Base-by-base conservation (phyloP, 2,329 filamentous ascomycete genomes). In the Huntiella omanensis region DNA sequence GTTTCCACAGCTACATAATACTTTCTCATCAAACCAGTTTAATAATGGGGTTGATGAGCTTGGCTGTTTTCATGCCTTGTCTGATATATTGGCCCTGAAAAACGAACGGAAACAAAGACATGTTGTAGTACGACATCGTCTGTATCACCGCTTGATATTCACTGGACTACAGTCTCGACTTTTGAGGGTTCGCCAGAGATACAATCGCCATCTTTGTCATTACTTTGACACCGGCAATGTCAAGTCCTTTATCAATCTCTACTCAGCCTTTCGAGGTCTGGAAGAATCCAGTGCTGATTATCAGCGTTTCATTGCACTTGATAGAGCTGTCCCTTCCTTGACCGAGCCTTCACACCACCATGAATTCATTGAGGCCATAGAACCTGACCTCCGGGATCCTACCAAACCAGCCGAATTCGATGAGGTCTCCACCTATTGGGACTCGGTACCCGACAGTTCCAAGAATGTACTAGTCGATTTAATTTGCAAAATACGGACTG, bases 91-190 rank as follows among this genome's bases (percentile, higher is more conserved):
- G 53, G 76, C 81, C 51, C 66, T 86, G 51, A 81, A 81, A 58
- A 81, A 78, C 56, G 85, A 86, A 59, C 83, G 88, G 62, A 79
- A 84, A 67, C 80, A 80, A 67, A 82, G 83, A 67, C 75, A 81
- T 62, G 69, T 73, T 53, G 78, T 80, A 57, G 81, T 78, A 40
- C 72, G 83, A 53, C 68, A 81, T 53, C 77, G 81, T 48, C 69
- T 91, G 45, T 80, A 86, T 59, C 71, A 79, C 56, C 82, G 74
- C 57, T 66, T 87, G 51, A 73, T 87, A 45, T 82, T 80, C 15
- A 83, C 79, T 38, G 81, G 81, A 35, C 66, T 86, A 49, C 83
- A 78, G 53, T 75, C 80, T 50, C 79, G 83, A 48, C 66, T 88
- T 57, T 77, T 78, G 54, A 74, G 80, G 53, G 83, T 78, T 55